Evolutionary conservation across 2,329 filamentous ascomycete genomes (phyloP).

Genomic region (Trichophyton mentagrophytes): DNA sequence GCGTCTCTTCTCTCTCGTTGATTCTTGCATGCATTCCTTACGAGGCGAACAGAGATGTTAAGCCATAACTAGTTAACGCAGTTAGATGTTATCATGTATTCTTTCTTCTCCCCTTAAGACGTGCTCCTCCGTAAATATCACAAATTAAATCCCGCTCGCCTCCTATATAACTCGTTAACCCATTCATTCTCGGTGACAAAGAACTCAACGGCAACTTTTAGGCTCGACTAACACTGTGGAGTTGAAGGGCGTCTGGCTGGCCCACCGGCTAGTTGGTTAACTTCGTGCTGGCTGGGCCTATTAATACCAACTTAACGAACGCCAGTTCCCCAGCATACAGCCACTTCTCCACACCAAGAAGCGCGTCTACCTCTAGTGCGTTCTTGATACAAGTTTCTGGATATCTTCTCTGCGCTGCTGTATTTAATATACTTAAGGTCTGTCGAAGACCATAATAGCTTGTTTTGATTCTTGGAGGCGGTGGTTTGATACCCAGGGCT

Average conservation of each 20-base stretch:
- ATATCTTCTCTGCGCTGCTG: neutral
- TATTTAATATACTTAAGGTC: neutral
- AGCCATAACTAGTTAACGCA: neutral
- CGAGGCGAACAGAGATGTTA: neutral
- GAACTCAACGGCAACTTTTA: neutral
- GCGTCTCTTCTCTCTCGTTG: neutral
- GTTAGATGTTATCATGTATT: neutral
- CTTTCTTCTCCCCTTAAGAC: neutral
- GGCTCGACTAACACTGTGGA: neutral
- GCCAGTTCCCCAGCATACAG: neutral
- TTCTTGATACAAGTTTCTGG: neutral
- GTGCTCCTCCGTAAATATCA: neutral
- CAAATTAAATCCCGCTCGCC: neutral
- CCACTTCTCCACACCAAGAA: neutral
- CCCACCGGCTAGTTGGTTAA: too few relatives aligned
- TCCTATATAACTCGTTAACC: neutral
- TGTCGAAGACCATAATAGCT: neutral
- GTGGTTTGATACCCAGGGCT: neutral
- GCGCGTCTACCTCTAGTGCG: neutral
- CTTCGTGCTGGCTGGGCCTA: neutral
- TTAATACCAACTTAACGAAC: neutral
- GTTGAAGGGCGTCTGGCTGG: neutral
- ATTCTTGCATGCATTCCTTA: neutral
- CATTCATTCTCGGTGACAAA: neutral
- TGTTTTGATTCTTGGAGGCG: neutral